A percentile compares a stretch with the other conserved stretches of the same genome.
phyloP scores from a whole-genome alignment of 345 rosid species.

The Corchorus olitorius region DNA sequence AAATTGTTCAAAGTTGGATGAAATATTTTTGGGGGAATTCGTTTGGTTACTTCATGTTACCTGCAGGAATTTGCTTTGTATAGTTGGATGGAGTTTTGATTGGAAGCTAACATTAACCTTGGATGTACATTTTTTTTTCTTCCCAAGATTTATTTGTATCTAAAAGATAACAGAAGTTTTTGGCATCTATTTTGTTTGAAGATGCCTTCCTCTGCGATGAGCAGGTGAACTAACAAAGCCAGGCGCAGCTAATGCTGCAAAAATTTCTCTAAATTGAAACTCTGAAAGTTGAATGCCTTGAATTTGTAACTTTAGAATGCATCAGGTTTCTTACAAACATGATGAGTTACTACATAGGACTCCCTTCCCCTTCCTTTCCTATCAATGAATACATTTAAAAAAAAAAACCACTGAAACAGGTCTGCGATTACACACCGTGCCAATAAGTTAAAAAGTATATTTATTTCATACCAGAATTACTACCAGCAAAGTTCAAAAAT shows the following conservation, averaged over 20 bases:
- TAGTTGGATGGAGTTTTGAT: constrained; percentile 10
- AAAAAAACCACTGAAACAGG: neutral
- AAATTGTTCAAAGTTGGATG: neutral
- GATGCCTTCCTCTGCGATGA: neutral
- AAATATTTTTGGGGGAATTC: neutral
- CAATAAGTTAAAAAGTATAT: neutral
- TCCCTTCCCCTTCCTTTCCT: too few species aligned
- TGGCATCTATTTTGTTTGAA: neutral
- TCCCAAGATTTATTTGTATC: neutral
- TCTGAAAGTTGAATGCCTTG: neutral
- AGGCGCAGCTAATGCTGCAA: neutral
- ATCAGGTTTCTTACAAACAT: too few species aligned
- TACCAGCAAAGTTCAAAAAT: neutral
- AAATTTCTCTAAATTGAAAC: neutral
- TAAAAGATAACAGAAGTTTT: neutral
- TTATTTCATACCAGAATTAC: neutral
- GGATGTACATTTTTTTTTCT: neutral
- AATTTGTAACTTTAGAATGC: too few species aligned
- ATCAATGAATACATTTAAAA: neutral
- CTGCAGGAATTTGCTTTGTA: constrained; percentile 21
- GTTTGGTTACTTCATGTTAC: neutral
- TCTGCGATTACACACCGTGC: neutral
- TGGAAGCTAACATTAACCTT: constrained; percentile 1
- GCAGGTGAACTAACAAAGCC: neutral
- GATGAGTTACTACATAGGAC: too few species aligned